Percentiles rank a stretch among this genome's conserved stretches.
Evolutionary conservation across 2,329 filamentous ascomycete species (phyloP).

Genomic region (Arthrobotrys megalospora): DNA sequence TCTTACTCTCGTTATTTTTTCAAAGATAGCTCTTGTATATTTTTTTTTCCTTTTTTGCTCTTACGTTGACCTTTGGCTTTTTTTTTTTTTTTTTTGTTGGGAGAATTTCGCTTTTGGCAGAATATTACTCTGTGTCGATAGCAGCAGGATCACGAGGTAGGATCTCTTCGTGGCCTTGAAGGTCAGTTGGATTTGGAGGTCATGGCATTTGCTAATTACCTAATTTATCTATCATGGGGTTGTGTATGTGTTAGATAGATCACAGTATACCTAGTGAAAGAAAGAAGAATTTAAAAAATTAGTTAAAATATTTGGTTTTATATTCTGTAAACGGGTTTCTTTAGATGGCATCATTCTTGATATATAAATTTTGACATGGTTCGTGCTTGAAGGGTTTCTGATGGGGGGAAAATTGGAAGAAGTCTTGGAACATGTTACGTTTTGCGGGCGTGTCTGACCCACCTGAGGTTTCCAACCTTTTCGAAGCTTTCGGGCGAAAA

Average conservation of each 20-base stretch:
- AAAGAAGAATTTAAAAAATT: slow-evolving; percentile 16
- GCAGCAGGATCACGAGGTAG: slow-evolving; percentile 28
- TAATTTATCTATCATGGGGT: slow-evolving; percentile 47
- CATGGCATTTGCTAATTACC: slow-evolving; percentile 38
- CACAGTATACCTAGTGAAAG: slow-evolving; percentile 10
- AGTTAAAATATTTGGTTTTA: background rate
- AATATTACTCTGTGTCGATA: slow-evolving; percentile 1
- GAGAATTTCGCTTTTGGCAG: slow-evolving; percentile 24
- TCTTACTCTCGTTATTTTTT: slow-evolving; percentile 38
- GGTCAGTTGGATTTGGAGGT: slow-evolving; percentile 34
- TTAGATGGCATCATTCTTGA: slow-evolving; percentile 6
- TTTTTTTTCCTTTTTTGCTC: slow-evolving; percentile 19
- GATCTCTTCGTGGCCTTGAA: slow-evolving; percentile 31
- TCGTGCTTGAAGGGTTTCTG: background rate
- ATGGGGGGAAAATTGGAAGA: background rate
- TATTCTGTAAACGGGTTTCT: background rate
- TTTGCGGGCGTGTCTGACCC: slow-evolving; percentile 49
- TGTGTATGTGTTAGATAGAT: slow-evolving; percentile 42
- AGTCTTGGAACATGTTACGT: slow-evolving; percentile 34
- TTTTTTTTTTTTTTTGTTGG: slow-evolving; percentile 33
- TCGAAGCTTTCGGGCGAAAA: background rate
- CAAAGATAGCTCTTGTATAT: background rate
- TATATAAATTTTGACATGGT: background rate
- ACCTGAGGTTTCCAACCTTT: slow-evolving; percentile 15
- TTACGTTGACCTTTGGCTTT: background rate